Conservation (phyloP, 1,139 yeast genomes). For the Pichia sp. region DNA sequence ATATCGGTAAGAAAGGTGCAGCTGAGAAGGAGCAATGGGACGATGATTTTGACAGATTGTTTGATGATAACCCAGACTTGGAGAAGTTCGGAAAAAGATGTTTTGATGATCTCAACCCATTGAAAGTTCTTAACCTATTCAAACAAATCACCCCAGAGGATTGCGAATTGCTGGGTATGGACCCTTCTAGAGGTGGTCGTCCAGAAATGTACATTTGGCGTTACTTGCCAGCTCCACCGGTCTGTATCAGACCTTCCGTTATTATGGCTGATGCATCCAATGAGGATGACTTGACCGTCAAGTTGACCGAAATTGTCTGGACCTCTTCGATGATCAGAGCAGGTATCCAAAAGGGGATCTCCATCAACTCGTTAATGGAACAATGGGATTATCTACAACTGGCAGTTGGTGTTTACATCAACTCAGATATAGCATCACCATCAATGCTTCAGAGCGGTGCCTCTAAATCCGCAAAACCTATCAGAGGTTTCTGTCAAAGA, state of each 20-base stretch:
- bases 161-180: conserved; percentile 89
- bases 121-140: conserved; percentile 80
- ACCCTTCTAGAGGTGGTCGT: conserved; percentile 80
- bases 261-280: conserved; percentile 91
- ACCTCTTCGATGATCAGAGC: conserved; percentile 88
- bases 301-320: conserved; percentile 94
- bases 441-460: conserved; percentile 64
- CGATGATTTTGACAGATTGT: conserved; percentile 68
- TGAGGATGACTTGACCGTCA: conserved; percentile 96
- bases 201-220: conserved; percentile 98
- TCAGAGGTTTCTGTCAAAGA: conserved; percentile 94
- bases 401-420: conserved; percentile 95
- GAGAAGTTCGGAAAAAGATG: conserved; percentile 84
- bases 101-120: conserved; percentile 89
- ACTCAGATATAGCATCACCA: conserved; percentile 90
- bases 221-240: conserved; percentile 97
- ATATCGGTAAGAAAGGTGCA: conserved; percentile 86
- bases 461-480: conserved; percentile 64
- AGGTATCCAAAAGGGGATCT: conserved; percentile 90
- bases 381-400: conserved; percentile 98
- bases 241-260: conserved; percentile 96
- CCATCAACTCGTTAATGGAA: conserved; percentile 90
- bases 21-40: conserved; percentile 87
- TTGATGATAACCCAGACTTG: conserved; percentile 71
- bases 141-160: conserved; percentile 80